Base-by-base conservation (phyloP, 345 rosid genomes). In the Gossypium australe region DNA sequence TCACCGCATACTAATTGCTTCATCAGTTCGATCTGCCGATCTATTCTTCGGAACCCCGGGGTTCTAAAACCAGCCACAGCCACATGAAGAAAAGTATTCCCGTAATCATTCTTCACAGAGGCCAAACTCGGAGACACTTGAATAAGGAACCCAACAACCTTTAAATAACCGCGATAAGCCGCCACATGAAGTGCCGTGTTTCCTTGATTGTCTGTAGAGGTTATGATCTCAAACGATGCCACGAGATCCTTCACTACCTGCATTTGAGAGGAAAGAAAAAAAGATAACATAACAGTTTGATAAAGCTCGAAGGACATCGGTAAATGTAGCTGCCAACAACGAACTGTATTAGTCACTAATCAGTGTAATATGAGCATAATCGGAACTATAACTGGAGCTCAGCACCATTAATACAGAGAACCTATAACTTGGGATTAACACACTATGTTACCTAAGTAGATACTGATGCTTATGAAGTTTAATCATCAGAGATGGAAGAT, bases 131-230 rank as follows among this genome's bases (percentile, higher is more conserved):
- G 87, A 76, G 88, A 81, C 76, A 83, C 68, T 11, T 12, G 76
- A 71, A 95, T 75, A 56, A 95, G 85, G 78, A 86, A 66, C 74
- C 86, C 88, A 29, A 83, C 85, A 20, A 90, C 90, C 52, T 77
- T 78, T 61, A 88, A 81, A 84, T 86, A 81, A 49, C 99, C 99
- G 38, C 91, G 75, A 83, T 90, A 87, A 68, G 96, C 94, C 69
- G 98, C 94, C 20, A 93, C 80, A 53, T 93, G 99, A 11, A 95
- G 80, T 22, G 97, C 93, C 12, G 96, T 91, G 82, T 90, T 93
- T 79, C 94, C 98, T 75, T 80, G 88, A 79, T 84, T 75, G 67
- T 95, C 98, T 17, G 78, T 81, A 51, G 83, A 74, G 59, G 67
- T 75, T 52, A 87, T 75, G 6, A 88, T 81, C 63, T 85, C 80